A percentile compares a stretch with the other conserved stretches of the same genome.
phyloP scores from a whole-genome alignment of 345 rosid species.

The Eucalyptus virginea region DNA sequence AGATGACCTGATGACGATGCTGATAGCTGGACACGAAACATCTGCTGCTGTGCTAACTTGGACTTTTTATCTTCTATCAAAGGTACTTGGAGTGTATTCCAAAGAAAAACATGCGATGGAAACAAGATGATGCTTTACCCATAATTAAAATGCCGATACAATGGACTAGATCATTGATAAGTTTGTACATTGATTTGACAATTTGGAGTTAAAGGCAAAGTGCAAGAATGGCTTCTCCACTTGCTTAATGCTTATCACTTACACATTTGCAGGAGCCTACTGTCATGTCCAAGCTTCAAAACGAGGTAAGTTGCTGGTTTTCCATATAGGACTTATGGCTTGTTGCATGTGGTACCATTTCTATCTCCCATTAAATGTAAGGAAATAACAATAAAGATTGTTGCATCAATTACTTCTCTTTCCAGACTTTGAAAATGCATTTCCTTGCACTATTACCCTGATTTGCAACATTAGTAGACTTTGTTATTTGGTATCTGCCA shows the following conservation, averaged over 20 bases:
- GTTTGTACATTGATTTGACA: not conserved
- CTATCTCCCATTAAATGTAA: not conserved
- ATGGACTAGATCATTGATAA: not conserved
- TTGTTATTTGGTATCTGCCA: not conserved
- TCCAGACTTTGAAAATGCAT: not conserved
- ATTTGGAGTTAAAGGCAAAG: not conserved
- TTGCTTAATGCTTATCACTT: not conserved
- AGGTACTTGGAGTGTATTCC: slow-evolving; percentile 16
- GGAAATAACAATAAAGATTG: not conserved
- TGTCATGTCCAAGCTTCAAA: slow-evolving; percentile 74
- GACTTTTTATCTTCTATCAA: slow-evolving; percentile 85
- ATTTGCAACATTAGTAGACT: not conserved
- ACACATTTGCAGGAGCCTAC: slow-evolving; percentile 53
- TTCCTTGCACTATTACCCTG: not conserved
- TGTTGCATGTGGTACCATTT: not conserved
- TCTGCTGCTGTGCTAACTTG: slow-evolving; percentile 95
- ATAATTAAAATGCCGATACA: not conserved
- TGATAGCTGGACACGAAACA: slow-evolving; percentile 98
- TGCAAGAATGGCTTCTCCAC: not conserved
- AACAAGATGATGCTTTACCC: not conserved
- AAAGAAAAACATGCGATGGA: not conserved
- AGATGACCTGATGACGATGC: slow-evolving; percentile 98
- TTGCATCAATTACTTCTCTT: not conserved
- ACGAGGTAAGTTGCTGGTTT: slow-evolving; percentile 42
- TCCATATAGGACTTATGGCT: not conserved